A percentile compares a stretch with the other conserved stretches of the same genome.
Evolutionary conservation across 2,329 filamentous ascomycete genomes (phyloP).

Genomic region (Talaromyces sp.): DNA sequence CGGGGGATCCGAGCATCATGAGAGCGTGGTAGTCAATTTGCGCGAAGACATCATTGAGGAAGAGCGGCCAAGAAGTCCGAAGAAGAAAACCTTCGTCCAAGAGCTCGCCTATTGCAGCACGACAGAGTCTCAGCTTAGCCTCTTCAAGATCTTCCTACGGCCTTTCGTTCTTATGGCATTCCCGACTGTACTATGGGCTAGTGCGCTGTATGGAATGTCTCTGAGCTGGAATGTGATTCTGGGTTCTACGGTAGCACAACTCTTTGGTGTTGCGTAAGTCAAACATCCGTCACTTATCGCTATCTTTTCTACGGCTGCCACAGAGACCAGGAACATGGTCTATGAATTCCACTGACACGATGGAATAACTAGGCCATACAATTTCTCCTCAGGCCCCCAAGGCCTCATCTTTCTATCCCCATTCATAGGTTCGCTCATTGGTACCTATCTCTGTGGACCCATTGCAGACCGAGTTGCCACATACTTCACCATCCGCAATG

Average conservation of each 20-base stretch:
- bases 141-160: background rate
- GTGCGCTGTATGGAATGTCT: background rate
- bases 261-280: background rate
- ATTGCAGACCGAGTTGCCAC: background rate
- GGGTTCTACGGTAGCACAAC: background rate
- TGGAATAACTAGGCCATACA: background rate
- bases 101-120: background rate
- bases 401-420: background rate
- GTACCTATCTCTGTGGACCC: background rate
- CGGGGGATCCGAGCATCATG: background rate
- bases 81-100: background rate
- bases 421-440: background rate
- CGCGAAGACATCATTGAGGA: background rate
- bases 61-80: background rate
- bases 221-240: background rate
- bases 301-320: no score
- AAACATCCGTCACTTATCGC: no score
- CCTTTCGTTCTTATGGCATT: background rate
- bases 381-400: background rate
- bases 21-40: background rate
- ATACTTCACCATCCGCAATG: background rate
- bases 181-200: background rate
- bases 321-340: no score
- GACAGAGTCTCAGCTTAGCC: background rate
- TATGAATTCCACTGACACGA: no score